Evolutionary conservation across 1,284 basidiomycete genomes (phyloP).

Genomic region (Tilletia horrida): DNA sequence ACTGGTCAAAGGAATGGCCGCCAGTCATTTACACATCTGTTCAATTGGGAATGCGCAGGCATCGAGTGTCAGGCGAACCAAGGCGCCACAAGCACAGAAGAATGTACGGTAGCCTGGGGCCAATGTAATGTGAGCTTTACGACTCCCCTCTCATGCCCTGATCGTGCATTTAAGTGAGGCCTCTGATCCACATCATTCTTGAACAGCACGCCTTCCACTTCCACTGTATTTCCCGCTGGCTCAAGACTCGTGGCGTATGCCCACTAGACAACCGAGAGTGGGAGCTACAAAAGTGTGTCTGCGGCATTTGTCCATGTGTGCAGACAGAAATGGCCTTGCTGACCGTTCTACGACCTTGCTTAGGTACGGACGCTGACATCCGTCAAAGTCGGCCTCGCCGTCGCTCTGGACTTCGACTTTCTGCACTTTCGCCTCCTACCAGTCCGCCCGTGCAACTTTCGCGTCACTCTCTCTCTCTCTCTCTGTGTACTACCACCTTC

Average conservation of each 20-base stretch:
- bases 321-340: no score
- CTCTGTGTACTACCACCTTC: no score
- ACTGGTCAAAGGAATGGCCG: no score
- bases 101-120: constrained; percentile 98
- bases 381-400: no score
- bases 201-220: constrained; percentile 97
- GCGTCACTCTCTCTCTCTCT: no score
- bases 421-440: no score
- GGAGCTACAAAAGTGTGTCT: constrained; percentile 82
- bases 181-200: background rate
- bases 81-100: constrained; percentile 89
- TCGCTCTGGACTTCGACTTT: no score
- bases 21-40: no score
- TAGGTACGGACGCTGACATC: no score
- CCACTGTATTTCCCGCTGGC: constrained; percentile 98
- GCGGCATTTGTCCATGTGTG: no score
- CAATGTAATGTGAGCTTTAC: constrained; percentile 81
- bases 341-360: no score
- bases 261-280: constrained; percentile 87
- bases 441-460: no score
- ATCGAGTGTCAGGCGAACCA: constrained; percentile 99
- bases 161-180: background rate
- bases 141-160: background rate
- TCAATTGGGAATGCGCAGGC: constrained; percentile 61
- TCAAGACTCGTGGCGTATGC: constrained; percentile 98